phyloP scores from a whole-genome alignment of 2,329 filamentous ascomycete species.

The Cucurbitaria berberidis region DNA sequence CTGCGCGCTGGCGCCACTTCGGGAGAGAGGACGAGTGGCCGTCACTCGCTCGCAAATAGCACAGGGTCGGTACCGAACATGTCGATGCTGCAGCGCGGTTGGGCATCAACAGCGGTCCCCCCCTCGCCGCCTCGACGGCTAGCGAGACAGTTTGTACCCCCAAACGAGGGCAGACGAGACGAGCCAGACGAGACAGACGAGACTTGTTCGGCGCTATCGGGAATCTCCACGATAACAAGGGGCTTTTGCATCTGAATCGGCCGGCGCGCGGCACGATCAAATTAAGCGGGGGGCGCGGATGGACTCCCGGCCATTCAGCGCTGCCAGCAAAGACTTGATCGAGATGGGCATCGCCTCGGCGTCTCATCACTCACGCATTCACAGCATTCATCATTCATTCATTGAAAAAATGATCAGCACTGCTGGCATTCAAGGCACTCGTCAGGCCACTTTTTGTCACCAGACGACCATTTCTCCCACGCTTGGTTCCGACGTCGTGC shows the following conservation, averaged over 20 bases:
- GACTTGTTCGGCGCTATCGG: constrained; percentile 11
- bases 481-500: not conserved
- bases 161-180: no score
- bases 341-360: no score
- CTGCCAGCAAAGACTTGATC: not conserved
- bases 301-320: constrained; percentile 13
- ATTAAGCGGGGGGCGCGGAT: constrained; percentile 18
- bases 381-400: not conserved
- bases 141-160: not conserved
- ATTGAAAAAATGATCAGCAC: no score
- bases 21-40: constrained; percentile 5
- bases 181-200: no score
- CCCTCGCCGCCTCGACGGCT: no score
- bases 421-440: not conserved
- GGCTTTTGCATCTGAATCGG: constrained; percentile 22
- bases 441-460: constrained; percentile 8
- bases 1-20: constrained; percentile 20
- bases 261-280: constrained; percentile 17
- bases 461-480: not conserved
- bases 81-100: constrained; percentile 8
- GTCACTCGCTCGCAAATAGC: not conserved
- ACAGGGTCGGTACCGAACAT: constrained; percentile 1
- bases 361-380: constrained; percentile 5
- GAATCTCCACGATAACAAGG: constrained; percentile 19
- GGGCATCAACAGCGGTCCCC: no score